phyloP scores from a whole-genome alignment of 2,329 filamentous ascomycete species.

The Diplodia mutila region DNA sequence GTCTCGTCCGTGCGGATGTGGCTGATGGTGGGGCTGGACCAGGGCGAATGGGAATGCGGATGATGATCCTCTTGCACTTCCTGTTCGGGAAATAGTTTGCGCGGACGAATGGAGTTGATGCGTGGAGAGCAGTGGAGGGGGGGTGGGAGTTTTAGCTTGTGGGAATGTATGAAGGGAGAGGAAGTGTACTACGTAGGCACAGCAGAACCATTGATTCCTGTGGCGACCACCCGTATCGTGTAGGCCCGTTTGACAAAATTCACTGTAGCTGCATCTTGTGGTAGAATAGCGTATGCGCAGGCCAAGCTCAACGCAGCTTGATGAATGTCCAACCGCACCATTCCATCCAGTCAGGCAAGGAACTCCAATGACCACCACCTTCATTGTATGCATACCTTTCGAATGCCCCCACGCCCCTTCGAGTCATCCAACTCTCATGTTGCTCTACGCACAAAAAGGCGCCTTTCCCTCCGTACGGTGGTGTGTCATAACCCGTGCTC shows the following conservation, averaged over 20 bases:
- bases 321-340: not conserved
- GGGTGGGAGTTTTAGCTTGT: not conserved
- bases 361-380: not conserved
- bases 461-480: too few relatives aligned
- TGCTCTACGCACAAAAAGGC: not conserved
- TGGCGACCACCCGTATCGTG: too few relatives aligned
- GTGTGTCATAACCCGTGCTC: too few relatives aligned
- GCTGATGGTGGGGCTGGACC: not conserved
- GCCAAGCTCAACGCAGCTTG: not conserved
- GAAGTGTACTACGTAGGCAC: not conserved
- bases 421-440: not conserved
- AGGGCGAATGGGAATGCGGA: not conserved
- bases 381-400: rapidly evolving
- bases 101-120: not conserved
- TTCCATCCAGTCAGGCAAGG: not conserved
- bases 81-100: slow-evolving; percentile 2
- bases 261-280: not conserved
- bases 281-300: not conserved
- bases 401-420: not conserved
- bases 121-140: not conserved
- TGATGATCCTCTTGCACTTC: not conserved
- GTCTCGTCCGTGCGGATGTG: too few relatives aligned
- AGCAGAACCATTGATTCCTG: too few relatives aligned
- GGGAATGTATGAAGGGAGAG: not conserved
- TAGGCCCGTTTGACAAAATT: not conserved